phyloP scores from a whole-genome alignment of 108 stramenopile genomes.

The Nannochloropsis oceanica region DNA sequence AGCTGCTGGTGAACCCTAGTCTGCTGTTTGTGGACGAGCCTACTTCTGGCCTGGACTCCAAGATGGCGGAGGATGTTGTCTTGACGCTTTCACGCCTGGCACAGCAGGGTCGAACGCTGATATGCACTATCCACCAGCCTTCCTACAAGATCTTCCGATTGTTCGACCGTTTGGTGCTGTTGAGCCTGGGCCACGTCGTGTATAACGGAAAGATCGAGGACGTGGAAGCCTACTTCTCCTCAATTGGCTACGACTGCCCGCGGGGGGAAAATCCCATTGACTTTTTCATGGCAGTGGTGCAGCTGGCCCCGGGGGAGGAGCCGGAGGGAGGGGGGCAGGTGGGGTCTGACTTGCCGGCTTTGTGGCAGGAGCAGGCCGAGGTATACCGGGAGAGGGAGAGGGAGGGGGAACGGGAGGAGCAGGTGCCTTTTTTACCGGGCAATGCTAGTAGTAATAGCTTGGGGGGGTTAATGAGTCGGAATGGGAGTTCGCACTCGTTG shows the following conservation, averaged over 20 bases:
- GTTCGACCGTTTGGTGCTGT: conserved; percentile 9
- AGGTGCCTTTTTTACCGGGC: background rate
- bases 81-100: background rate
- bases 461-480: background rate
- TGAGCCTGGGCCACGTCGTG: conserved; percentile 1
- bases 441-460: background rate
- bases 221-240: background rate
- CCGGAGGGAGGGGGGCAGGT: background rate
- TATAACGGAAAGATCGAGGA: conserved; percentile 1
- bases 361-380: background rate
- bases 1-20: conserved; percentile 10
- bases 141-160: background rate
- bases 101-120: background rate
- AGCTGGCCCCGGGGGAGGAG: background rate
- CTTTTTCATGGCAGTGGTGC: conserved; percentile 2
- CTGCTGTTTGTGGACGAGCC: conserved; percentile 32
- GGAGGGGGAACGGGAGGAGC: background rate
- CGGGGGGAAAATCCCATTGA: conserved; percentile 10
- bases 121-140: conserved; percentile 23
- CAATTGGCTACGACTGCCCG: background rate
- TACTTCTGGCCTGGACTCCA: conserved; percentile 28
- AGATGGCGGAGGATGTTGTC: conserved; percentile 9
- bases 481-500: background rate
- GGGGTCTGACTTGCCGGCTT: background rate
- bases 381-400: background rate